These are phyloP conservation scores for Trichoderma reesei DNA, from an alignment of 495 filamentous ascomycete species.

Conservation along the genomic window DNA sequence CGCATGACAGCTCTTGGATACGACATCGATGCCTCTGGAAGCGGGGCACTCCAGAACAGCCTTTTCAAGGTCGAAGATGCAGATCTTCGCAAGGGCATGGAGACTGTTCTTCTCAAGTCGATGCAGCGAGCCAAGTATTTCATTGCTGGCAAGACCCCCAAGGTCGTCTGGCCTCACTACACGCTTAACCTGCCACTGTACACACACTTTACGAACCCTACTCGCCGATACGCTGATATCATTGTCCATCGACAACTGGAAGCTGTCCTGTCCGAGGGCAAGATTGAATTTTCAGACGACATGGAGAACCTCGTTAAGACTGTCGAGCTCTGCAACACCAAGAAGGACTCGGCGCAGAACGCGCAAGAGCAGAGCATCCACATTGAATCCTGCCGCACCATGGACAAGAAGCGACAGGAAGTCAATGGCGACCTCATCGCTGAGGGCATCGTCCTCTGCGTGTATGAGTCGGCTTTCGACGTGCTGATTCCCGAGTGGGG, in stretches of 20 bases:
- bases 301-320: conserved; percentile 82
- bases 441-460: conserved; percentile 92
- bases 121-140: conserved; percentile 96
- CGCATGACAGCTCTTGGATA: conserved; percentile 87
- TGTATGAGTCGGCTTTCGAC: conserved; percentile 98
- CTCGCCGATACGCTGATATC: conserved; percentile 88
- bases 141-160: conserved; percentile 61
- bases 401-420: conserved; percentile 80
- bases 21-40: conserved; percentile 80
- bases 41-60: conserved; percentile 82
- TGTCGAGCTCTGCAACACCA: conserved; percentile 92
- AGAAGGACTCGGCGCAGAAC: conserved; percentile 96
- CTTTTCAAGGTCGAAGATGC: conserved; percentile 81
- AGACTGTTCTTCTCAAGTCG: conserved; percentile 83
- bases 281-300: conserved; percentile 82
- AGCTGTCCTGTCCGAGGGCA: conserved; percentile 68
- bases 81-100: conserved; percentile 92
- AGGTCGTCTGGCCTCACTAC: conserved; percentile 75
- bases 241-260: conserved; percentile 95
- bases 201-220: conserved; percentile 95
- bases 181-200: conserved; percentile 87
- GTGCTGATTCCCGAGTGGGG: conserved; percentile 97
- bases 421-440: conserved; percentile 87
- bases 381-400: conserved; percentile 89
- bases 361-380: conserved; percentile 98